Percentiles rank a stretch among this genome's conserved stretches.
Evolutionary conservation across 1,139 yeast genomes (phyloP).

Genomic region (Saccharomyces hybrid): DNA sequence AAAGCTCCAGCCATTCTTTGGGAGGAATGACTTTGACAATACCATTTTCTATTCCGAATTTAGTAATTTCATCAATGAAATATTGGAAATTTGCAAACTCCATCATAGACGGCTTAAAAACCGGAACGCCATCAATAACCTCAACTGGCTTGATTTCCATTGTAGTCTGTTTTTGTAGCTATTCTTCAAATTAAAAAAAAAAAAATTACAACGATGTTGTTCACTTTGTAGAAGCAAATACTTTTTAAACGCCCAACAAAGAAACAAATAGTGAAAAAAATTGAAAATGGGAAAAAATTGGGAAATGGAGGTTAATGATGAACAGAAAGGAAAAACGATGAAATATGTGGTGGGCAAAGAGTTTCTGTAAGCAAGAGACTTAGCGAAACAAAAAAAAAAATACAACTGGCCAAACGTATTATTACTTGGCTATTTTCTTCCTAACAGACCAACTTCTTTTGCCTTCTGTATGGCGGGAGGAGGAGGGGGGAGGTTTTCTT

Average conservation of each 20-base stretch:
- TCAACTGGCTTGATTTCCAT: slow-evolving; percentile 33
- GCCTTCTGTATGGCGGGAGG: neutral
- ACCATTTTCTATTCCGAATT: slow-evolving; percentile 68
- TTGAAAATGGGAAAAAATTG: neutral
- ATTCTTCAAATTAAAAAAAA: neutral
- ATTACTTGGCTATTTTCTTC: neutral
- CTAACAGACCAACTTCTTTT: neutral
- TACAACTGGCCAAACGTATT: neutral
- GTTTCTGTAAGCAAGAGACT: neutral
- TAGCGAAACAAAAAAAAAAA: neutral
- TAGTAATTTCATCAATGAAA: slow-evolving; percentile 56
- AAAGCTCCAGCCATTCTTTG: slow-evolving; percentile 44
- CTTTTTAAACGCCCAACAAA: neutral
- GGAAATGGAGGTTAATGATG: neutral
- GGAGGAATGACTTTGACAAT: slow-evolving; percentile 77
- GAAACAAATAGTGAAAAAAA: neutral
- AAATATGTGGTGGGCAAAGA: neutral
- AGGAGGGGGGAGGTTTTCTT: neutral
- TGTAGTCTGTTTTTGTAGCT: slow-evolving; percentile 2
- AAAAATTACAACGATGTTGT: neutral
- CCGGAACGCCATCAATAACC: slow-evolving; percentile 46
- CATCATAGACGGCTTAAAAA: slow-evolving; percentile 48
- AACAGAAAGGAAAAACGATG: neutral
- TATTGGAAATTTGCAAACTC: slow-evolving; percentile 59
- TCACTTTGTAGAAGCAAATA: neutral